Conservation (phyloP, 2,329 filamentous ascomycete genomes). For the Curvularia lunata region DNA sequence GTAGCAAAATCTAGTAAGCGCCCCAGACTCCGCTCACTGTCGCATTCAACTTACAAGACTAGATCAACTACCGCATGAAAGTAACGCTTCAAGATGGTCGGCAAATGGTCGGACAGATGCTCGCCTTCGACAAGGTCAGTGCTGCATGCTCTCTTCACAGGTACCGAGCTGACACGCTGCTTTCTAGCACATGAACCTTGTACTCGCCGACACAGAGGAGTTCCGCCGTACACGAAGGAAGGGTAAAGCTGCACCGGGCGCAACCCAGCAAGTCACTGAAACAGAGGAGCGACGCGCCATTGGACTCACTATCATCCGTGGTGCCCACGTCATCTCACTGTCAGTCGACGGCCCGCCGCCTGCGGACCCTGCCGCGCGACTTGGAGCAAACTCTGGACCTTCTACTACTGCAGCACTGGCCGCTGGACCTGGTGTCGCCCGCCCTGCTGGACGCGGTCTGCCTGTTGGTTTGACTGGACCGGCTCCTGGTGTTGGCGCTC, state of each 20-base stretch:
- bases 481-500: slow-evolving; percentile 83
- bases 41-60: slow-evolving; percentile 30
- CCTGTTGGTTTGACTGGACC: slow-evolving; percentile 87
- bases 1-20: slow-evolving; percentile 70
- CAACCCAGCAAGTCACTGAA: slow-evolving; percentile 73
- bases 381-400: slow-evolving; percentile 74
- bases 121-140: slow-evolving; percentile 93
- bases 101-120: slow-evolving; percentile 97
- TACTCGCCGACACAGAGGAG: slow-evolving; percentile 91
- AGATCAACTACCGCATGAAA: slow-evolving; percentile 99
- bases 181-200: slow-evolving; percentile 93
- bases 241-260: slow-evolving; percentile 72
- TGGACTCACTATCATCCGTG: slow-evolving; percentile 90
- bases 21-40: slow-evolving; percentile 23
- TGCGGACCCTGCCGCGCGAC: slow-evolving; percentile 86
- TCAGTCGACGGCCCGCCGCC: slow-evolving; percentile 96
- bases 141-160: slow-evolving; percentile 3
- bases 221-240: slow-evolving; percentile 42
- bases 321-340: slow-evolving; percentile 91
- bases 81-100: slow-evolving; percentile 93
- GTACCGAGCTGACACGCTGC: slow-evolving; percentile 21
- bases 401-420: slow-evolving; percentile 67
- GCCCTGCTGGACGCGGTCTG: slow-evolving; percentile 85
- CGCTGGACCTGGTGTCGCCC: slow-evolving; percentile 86
- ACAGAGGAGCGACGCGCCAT: slow-evolving; percentile 97